Evolutionary conservation across 78 protist species (phyloP).

Genomic region (Dictyostelium firmibasis): DNA sequence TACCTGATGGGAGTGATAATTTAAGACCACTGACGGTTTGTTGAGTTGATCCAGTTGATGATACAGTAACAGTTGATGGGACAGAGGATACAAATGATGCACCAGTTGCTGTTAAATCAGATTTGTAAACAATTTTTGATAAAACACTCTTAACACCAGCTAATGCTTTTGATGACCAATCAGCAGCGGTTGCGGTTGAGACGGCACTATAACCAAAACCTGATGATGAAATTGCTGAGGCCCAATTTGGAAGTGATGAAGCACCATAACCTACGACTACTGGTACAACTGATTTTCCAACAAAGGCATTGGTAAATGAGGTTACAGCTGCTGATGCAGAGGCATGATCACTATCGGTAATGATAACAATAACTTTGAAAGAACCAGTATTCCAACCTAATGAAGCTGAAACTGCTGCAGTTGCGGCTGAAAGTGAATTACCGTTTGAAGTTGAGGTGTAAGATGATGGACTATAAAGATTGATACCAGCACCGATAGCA

Average conservation of each 20-base stretch:
- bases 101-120: not conserved
- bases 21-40: not conserved
- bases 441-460: not conserved
- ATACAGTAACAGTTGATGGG: not conserved
- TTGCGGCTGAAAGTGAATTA: not conserved
- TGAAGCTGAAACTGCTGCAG: not conserved
- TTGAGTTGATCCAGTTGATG: not conserved
- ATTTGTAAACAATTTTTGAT: not conserved
- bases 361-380: not conserved
- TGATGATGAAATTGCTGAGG: not conserved
- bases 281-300: not conserved
- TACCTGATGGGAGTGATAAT: not conserved
- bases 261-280: not conserved
- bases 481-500: not conserved
- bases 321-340: not conserved
- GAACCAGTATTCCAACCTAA: constrained; percentile 1
- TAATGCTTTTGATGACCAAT: not conserved
- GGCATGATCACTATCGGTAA: constrained; percentile 24
- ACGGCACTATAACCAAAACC: not conserved
- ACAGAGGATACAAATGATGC: not conserved
- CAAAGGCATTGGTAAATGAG: not conserved
- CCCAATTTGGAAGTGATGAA: not conserved
- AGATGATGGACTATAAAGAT: not conserved
- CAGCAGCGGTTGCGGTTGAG: not conserved
- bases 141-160: not conserved